Evolutionary conservation across 2,329 filamentous ascomycete genomes (phyloP).

Genomic region (Pseudocercospora fijiensis): DNA sequence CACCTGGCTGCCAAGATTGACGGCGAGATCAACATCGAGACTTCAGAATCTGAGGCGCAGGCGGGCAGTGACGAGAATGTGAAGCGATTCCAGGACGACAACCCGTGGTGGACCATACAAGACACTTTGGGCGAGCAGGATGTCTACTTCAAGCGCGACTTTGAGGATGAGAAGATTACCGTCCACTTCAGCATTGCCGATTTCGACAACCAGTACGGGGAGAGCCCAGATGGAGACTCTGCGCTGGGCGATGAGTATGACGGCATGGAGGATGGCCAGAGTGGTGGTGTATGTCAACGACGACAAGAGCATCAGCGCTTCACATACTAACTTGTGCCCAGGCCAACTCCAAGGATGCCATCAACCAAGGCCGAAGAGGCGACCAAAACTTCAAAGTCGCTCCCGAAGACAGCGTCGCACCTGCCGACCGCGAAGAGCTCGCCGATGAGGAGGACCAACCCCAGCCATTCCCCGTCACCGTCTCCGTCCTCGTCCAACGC

Average conservation of each 20-base stretch:
- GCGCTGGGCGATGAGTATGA: constrained; percentile 49
- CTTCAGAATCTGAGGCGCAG: constrained; percentile 60
- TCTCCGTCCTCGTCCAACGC: constrained; percentile 89
- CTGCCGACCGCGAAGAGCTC: constrained; percentile 58
- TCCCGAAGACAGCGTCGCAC: constrained; percentile 57
- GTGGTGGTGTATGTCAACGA: constrained; percentile 44
- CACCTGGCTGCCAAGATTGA: constrained; percentile 85
- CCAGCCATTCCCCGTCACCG: constrained; percentile 71
- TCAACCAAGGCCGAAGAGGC: constrained; percentile 54
- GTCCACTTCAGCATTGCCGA: constrained; percentile 84
- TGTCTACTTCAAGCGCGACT: constrained; percentile 77
- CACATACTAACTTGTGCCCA: no score
- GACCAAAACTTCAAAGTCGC: constrained; percentile 56
- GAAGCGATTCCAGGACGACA: constrained; percentile 78
- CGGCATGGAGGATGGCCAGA: constrained; percentile 48
- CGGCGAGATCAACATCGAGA: constrained; percentile 80
- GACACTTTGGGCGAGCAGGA: constrained; percentile 85
- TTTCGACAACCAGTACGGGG: constrained; percentile 60
- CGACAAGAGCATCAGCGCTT: background rate
- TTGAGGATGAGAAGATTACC: constrained; percentile 82
- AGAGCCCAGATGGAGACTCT: constrained; percentile 28
- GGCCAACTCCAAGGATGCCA: constrained; percentile 55
- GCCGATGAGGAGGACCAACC: constrained; percentile 53
- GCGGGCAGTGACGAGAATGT: constrained; percentile 63
- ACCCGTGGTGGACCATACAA: constrained; percentile 71